phyloP scores from a whole-genome alignment of 345 rosid genomes.

The Atalantia buxifolia region DNA sequence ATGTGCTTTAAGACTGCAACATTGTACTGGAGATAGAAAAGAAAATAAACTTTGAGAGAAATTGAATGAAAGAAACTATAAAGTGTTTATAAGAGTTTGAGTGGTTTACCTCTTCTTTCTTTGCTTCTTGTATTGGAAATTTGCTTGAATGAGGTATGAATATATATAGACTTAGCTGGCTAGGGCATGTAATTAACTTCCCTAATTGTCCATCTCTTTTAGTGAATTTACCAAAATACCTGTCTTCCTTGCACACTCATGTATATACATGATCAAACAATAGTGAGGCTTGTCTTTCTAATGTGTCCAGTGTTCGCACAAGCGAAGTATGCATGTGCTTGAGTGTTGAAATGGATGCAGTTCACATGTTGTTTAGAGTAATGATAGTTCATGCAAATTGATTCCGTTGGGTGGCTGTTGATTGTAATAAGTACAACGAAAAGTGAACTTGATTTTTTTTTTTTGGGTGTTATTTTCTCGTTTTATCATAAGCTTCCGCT shows the following conservation, averaged over 20 bases:
- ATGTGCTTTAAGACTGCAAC: neutral
- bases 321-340: neutral
- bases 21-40: neutral
- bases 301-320: neutral
- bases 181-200: neutral
- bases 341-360: neutral
- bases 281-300: neutral
- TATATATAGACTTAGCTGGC: neutral
- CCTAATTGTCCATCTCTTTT: neutral
- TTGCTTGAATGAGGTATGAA: neutral
- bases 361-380: neutral
- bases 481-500: neutral
- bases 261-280: neutral
- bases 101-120: conserved; percentile 1
- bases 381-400: neutral
- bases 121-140: conserved; percentile 13
- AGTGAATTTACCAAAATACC: neutral
- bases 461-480: neutral
- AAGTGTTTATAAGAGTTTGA: neutral
- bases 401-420: neutral
- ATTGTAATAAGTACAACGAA: neutral
- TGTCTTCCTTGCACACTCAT: neutral
- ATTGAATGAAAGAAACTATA: neutral
- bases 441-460: neutral
- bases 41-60: neutral